Evolutionary conservation across 768 basidiomycete species (phyloP).

Genomic region (Pulveroboletus ravenelii): DNA sequence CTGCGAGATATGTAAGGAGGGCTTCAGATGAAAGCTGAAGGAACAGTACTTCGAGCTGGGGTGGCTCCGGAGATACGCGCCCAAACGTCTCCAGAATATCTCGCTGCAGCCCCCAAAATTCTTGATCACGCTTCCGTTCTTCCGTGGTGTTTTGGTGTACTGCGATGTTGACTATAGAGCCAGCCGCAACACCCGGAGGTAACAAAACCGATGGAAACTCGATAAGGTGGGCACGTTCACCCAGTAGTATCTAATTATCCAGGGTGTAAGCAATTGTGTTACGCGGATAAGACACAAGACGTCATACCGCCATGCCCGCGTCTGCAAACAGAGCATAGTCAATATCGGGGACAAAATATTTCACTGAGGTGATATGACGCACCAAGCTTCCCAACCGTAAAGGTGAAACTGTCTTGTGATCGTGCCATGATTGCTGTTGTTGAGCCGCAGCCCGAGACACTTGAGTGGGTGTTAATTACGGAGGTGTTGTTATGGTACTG

Average conservation of each 20-base stretch:
- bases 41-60: constrained; percentile 61
- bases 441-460: constrained; percentile 4
- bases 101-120: constrained; percentile 83
- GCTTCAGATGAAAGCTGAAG: neutral
- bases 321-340: constrained; percentile 42
- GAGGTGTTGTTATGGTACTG: constrained; percentile 17
- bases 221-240: constrained; percentile 92
- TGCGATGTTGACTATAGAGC: constrained; percentile 96
- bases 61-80: constrained; percentile 57
- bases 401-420: constrained; percentile 70
- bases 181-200: constrained; percentile 87
- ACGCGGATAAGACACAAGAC: neutral
- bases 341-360: constrained; percentile 5
- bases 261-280: constrained; percentile 1
- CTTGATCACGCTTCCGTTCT: constrained; percentile 73
- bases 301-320: constrained; percentile 86
- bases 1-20: constrained; percentile 32
- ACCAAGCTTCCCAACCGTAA: constrained; percentile 96
- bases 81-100: constrained; percentile 78
- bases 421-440: constrained; percentile 26
- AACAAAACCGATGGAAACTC: constrained; percentile 96
- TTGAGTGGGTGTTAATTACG: constrained; percentile 1
- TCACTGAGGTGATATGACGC: constrained; percentile 25
- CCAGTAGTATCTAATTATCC: constrained; percentile 69
- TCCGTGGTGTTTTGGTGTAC: constrained; percentile 84